Evolutionary conservation across 306 rosid species (phyloP).

Genomic region (Prinsepia uniflora): DNA sequence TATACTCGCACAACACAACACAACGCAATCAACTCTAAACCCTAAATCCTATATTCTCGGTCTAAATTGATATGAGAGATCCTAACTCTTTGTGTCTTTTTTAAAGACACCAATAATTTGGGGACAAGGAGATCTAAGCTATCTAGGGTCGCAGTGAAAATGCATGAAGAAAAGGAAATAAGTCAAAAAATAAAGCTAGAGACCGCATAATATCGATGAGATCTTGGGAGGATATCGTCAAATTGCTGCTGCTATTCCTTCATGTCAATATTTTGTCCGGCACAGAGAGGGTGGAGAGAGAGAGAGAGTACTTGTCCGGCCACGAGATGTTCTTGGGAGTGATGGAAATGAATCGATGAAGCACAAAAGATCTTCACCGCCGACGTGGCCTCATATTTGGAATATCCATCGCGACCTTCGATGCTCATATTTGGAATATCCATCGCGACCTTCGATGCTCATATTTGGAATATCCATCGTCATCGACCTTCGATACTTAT

Average conservation of each 20-base stretch:
- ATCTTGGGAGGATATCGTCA: slow-evolving; percentile 4
- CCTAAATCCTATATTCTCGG: too few relatives aligned
- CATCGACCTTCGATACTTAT: too few relatives aligned
- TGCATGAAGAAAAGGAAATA: slow-evolving; percentile 5
- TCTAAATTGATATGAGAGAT: too few relatives aligned
- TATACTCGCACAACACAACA: too few relatives aligned
- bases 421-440: too few relatives aligned
- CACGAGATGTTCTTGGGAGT: slow-evolving; percentile 9
- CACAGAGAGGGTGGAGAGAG: slow-evolving; percentile 6
- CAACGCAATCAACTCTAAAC: too few relatives aligned
- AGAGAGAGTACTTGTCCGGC: slow-evolving; percentile 1
- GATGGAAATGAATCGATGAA: slow-evolving; percentile 13
- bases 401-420: too few relatives aligned
- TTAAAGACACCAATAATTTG: neutral
- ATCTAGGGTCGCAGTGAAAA: neutral
- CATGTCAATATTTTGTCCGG: neutral
- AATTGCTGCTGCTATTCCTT: neutral
- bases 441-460: too few relatives aligned
- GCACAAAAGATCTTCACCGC: slow-evolving; percentile 20
- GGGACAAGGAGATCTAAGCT: slow-evolving; percentile 2
- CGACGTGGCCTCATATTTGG: too few relatives aligned
- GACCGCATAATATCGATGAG: neutral
- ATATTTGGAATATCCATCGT: too few relatives aligned
- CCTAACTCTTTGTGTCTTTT: neutral
- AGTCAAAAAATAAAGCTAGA: neutral